Conservation (phyloP, 2,329 filamentous ascomycete genomes). For the Pseudogymnoascus sp. region DNA sequence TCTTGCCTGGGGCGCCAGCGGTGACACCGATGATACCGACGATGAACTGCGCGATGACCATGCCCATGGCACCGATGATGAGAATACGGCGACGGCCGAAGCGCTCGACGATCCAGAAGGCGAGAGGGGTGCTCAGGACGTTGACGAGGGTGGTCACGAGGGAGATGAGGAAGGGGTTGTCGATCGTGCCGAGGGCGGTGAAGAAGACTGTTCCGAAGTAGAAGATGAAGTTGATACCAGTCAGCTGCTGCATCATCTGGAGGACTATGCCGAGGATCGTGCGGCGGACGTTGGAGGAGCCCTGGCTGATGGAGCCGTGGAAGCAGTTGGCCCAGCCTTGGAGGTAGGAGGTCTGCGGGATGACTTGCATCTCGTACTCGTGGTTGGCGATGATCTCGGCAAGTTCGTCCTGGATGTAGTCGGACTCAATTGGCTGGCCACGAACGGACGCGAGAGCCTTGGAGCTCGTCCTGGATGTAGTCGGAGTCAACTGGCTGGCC, state of each 20-base stretch:
- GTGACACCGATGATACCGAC: constrained; percentile 54
- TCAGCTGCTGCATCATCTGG: constrained; percentile 72
- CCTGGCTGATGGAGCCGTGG: constrained; percentile 52
- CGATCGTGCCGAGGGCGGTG: constrained; percentile 53
- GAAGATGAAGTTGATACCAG: constrained; percentile 90
- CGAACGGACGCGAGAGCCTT: constrained; percentile 58
- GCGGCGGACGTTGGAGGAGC: constrained; percentile 61
- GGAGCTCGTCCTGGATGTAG: constrained; percentile 67
- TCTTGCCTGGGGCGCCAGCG: constrained; percentile 51
- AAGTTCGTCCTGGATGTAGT: constrained; percentile 69
- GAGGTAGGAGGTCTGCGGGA: constrained; percentile 57
- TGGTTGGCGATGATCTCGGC: constrained; percentile 81
- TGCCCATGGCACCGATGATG: constrained; percentile 69
- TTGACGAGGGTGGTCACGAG: constrained; percentile 41
- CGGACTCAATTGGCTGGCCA: constrained; percentile 63
- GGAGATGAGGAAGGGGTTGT: constrained; percentile 52
- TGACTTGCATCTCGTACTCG: constrained; percentile 66
- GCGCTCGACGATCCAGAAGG: constrained; percentile 78
- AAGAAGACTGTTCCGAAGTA: constrained; percentile 83
- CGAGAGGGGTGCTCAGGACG: constrained; percentile 59
- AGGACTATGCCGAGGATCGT: constrained; percentile 66
- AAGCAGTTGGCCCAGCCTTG: constrained; percentile 64
- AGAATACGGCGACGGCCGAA: constrained; percentile 76
- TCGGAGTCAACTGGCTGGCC: constrained; percentile 65
- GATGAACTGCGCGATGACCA: constrained; percentile 78